Evolutionary conservation across 2,329 filamentous ascomycete species (phyloP).

Genomic region (Beauveria rudraprayagi): DNA sequence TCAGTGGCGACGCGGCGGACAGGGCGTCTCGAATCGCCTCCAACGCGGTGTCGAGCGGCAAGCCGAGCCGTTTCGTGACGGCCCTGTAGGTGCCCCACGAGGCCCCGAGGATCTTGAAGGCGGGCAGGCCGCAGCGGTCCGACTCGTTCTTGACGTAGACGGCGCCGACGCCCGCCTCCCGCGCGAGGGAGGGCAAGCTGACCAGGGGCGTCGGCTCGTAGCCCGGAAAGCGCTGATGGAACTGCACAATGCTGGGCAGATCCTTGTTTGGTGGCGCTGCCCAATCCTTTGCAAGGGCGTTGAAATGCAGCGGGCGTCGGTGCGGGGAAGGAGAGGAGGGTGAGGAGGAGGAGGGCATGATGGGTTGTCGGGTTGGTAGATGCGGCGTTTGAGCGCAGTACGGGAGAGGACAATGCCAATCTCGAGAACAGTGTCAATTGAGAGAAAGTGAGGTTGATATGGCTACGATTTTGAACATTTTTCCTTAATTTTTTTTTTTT

Average conservation of each 20-base stretch:
- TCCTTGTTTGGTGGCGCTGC: constrained; percentile 19
- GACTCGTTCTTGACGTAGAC: constrained; percentile 64
- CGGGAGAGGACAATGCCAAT: not conserved
- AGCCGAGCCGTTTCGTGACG: constrained; percentile 35
- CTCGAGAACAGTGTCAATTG: not conserved
- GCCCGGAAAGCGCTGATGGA: constrained; percentile 56
- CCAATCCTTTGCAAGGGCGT: not conserved
- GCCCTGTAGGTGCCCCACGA: constrained; percentile 63
- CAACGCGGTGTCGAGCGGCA: constrained; percentile 35
- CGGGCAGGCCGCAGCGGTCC: constrained; percentile 54
- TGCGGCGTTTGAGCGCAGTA: no score
- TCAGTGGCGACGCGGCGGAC: constrained; percentile 22
- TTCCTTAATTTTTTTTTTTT: not conserved
- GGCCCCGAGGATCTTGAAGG: constrained; percentile 75
- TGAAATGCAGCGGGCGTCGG: constrained; percentile 10
- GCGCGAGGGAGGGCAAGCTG: constrained; percentile 43
- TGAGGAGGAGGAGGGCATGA: not conserved
- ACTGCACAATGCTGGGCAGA: constrained; percentile 49
- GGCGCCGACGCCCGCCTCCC: constrained; percentile 43
- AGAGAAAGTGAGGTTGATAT: not conserved
- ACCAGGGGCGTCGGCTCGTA: constrained; percentile 57
- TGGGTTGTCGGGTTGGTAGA: not conserved
- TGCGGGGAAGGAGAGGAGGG: not conserved
- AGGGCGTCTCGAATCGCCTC: constrained; percentile 32
- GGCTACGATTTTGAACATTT: not conserved